Evolutionary conservation across 495 filamentous ascomycete species (phyloP).

Genomic region (Lichina pygmaea): DNA sequence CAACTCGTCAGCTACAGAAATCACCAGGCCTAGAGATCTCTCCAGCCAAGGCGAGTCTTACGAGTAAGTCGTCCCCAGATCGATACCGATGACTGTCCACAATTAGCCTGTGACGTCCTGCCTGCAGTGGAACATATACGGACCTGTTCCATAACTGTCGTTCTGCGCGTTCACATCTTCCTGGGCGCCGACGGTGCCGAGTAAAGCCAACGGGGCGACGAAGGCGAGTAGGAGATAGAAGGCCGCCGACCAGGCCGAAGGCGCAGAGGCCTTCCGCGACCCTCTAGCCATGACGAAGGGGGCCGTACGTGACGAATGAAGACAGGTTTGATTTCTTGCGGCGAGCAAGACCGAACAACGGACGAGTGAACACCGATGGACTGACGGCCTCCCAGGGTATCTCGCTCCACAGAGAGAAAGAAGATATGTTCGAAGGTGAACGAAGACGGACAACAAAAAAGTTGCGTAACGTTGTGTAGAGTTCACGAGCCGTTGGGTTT

Average conservation of each 20-base stretch:
- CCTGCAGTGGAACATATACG: conserved; percentile 1
- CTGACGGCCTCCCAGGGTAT: no score
- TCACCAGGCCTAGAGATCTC: neutral
- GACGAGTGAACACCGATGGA: no score
- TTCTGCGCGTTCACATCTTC: conserved; percentile 36
- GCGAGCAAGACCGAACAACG: neutral
- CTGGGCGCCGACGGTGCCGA: conserved; percentile 47
- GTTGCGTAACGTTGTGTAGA: no score
- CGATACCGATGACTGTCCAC: conserved; percentile 68
- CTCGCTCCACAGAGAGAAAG: no score
- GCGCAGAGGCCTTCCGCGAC: conserved; percentile 18
- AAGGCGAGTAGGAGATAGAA: conserved; percentile 69
- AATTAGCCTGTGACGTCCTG: neutral
- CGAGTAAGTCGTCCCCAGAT: conserved; percentile 96
- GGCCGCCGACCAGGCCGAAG: conserved; percentile 41
- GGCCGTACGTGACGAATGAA: no score
- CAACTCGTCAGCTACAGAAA: conserved; percentile 2
- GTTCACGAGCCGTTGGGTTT: no score
- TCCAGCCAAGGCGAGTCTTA: conserved; percentile 9
- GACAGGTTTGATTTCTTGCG: neutral
- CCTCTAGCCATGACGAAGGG: conserved; percentile 17
- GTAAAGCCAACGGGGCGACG: conserved; percentile 44
- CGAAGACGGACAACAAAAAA: no score
- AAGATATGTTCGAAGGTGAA: no score
- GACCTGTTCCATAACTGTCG: conserved; percentile 52